phyloP scores from a whole-genome alignment of 495 filamentous ascomycete genomes.

The Apiosordaria backusii region DNA sequence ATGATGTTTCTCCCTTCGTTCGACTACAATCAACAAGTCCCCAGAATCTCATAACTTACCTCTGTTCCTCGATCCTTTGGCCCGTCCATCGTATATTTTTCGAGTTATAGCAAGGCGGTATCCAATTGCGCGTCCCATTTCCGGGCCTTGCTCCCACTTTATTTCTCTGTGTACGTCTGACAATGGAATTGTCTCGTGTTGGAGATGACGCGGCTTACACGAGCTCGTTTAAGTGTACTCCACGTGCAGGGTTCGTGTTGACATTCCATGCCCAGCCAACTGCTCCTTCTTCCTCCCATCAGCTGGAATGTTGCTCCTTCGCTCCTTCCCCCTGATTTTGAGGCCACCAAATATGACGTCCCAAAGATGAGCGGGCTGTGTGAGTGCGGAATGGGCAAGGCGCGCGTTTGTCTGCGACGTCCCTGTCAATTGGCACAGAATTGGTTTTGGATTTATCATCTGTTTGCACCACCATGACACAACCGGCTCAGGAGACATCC shows the following conservation, averaged over 20 bases:
- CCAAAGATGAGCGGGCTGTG: background rate
- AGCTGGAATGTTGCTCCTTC: background rate
- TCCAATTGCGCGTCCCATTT: background rate
- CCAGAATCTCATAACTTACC: background rate
- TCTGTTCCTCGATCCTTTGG: too few relatives aligned
- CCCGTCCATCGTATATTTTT: background rate
- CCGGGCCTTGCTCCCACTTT: too few relatives aligned
- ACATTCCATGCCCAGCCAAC: background rate
- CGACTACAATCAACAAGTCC: background rate
- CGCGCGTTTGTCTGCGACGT: background rate
- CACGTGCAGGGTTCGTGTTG: background rate
- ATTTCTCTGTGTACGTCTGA: too few relatives aligned
- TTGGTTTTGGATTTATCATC: background rate
- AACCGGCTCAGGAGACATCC: background rate
- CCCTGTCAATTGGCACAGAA: background rate
- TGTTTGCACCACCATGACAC: slow-evolving; percentile 7
- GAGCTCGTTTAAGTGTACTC: background rate
- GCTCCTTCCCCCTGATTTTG: background rate
- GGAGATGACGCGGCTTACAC: background rate
- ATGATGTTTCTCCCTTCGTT: background rate
- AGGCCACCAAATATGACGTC: background rate
- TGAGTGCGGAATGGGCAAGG: background rate
- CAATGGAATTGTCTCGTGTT: background rate
- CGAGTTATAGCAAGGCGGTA: background rate
- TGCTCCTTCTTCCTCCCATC: background rate